Conservation (phyloP, 2,329 filamentous ascomycete genomes). For the Fusarium sororula region DNA sequence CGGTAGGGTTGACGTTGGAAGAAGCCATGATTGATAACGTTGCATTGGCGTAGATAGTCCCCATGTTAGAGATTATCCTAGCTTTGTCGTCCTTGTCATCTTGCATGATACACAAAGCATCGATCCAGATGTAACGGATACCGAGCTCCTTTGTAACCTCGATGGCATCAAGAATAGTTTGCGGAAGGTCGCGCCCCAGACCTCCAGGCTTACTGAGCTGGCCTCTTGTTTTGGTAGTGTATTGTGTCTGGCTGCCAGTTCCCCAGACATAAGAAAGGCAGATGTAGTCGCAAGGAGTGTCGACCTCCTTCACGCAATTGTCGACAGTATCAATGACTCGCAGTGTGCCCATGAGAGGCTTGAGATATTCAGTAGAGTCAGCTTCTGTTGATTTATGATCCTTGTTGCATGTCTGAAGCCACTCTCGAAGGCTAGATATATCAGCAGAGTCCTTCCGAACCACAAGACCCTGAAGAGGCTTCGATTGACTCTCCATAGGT, state of each 20-base stretch:
- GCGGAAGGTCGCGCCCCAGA: neutral
- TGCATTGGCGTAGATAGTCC: constrained; percentile 14
- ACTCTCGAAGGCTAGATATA: neutral
- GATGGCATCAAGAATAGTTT: constrained; percentile 19
- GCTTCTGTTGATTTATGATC: neutral
- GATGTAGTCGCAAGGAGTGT: constrained; percentile 2
- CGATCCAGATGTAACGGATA: constrained; percentile 22
- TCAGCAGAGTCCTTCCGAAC: neutral
- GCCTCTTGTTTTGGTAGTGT: constrained; percentile 2
- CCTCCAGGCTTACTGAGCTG: neutral
- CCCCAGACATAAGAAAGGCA: constrained; percentile 25
- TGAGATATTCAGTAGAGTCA: neutral
- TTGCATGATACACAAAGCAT: constrained; percentile 17
- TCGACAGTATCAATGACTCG: constrained; percentile 4
- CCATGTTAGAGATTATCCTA: constrained; percentile 14
- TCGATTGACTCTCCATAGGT: neutral
- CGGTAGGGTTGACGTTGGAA: constrained; percentile 4
- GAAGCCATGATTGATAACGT: constrained; percentile 16
- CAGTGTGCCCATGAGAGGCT: neutral
- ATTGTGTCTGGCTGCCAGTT: constrained; percentile 18
- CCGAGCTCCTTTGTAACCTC: neutral
- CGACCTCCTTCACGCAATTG: neutral
- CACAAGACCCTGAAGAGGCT: neutral
- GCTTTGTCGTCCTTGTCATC: constrained; percentile 15
- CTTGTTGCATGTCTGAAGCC: neutral